Conservation (phyloP, 2,329 filamentous ascomycete species). For the Penicillium sclerotiorum region DNA sequence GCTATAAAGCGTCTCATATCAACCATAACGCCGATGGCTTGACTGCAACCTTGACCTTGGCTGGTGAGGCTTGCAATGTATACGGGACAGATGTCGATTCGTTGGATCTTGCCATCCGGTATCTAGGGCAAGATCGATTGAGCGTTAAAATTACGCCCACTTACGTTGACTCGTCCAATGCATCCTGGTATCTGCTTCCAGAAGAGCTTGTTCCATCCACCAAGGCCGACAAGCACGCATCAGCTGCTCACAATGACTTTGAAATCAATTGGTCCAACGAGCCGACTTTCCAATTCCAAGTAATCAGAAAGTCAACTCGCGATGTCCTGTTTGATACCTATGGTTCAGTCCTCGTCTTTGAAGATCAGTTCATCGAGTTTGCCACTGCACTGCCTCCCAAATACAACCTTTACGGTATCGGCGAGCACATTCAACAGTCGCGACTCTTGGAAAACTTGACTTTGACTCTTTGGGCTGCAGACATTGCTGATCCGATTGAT, state of each 20-base stretch:
- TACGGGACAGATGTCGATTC: slow-evolving; percentile 75
- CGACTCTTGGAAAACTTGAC: slow-evolving; percentile 74
- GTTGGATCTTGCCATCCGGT: slow-evolving; percentile 68
- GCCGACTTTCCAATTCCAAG: slow-evolving; percentile 60
- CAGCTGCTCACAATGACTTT: slow-evolving; percentile 46
- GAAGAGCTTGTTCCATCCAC: slow-evolving; percentile 65
- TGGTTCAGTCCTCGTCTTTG: slow-evolving; percentile 67
- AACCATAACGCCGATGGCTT: slow-evolving; percentile 51
- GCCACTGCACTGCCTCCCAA: slow-evolving; percentile 65
- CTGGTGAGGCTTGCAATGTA: slow-evolving; percentile 65
- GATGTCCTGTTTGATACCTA: slow-evolving; percentile 70
- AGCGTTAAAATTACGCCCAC: slow-evolving; percentile 71
- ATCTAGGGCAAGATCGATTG: slow-evolving; percentile 66
- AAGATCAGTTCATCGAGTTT: slow-evolving; percentile 79
- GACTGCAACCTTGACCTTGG: slow-evolving; percentile 55
- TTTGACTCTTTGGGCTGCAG: slow-evolving; percentile 68
- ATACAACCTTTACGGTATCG: slow-evolving; percentile 76
- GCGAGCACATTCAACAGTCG: slow-evolving; percentile 71
- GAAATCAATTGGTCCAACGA: slow-evolving; percentile 60
- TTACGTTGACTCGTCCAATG: slow-evolving; percentile 62
- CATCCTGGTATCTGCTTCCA: slow-evolving; percentile 68
- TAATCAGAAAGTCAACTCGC: slow-evolving; percentile 60
- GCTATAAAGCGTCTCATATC: slow-evolving; percentile 59
- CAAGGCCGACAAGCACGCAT: slow-evolving; percentile 45
- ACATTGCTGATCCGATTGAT: slow-evolving; percentile 62